Evolutionary conservation across 371 early-diverging fungal genomes (phyloP).

Genomic region (Apophysomyces elegans): DNA sequence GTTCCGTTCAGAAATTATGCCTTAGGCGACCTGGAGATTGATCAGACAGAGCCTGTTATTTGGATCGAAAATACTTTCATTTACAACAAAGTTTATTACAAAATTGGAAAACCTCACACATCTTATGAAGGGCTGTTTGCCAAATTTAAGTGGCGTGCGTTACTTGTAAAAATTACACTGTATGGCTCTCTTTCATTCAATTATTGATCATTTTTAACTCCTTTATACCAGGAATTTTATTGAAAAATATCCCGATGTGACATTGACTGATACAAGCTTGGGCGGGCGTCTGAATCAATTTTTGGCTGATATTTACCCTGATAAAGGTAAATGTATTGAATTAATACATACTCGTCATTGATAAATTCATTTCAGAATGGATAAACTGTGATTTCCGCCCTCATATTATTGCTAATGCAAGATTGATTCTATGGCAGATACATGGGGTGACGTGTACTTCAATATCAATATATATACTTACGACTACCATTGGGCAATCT

Average conservation of each 20-base stretch:
- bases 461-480: neutral
- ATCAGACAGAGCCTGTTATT: neutral
- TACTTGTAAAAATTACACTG: slow-evolving; percentile 3
- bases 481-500: neutral
- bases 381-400: neutral
- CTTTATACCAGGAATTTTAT: neutral
- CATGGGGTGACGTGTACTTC: neutral
- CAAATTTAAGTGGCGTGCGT: neutral
- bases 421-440: neutral
- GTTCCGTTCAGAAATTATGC: neutral
- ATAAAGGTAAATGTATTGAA: neutral
- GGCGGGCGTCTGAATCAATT: slow-evolving; percentile 3
- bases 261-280: neutral
- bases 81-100: neutral
- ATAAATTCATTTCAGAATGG: neutral
- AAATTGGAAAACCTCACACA: neutral
- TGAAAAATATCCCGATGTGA: neutral
- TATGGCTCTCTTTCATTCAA: neutral
- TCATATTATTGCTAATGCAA: slow-evolving; percentile 8
- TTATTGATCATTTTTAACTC: neutral
- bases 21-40: neutral
- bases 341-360: neutral
- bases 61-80: slow-evolving; percentile 11
- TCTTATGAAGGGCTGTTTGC: neutral
- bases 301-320: neutral